Percentiles rank a stretch among this genome's conserved stretches.
These are phyloP conservation scores for Paratinospora sagittata DNA, from an alignment of 164 flowering plant species.

Conservation along the genomic window DNA sequence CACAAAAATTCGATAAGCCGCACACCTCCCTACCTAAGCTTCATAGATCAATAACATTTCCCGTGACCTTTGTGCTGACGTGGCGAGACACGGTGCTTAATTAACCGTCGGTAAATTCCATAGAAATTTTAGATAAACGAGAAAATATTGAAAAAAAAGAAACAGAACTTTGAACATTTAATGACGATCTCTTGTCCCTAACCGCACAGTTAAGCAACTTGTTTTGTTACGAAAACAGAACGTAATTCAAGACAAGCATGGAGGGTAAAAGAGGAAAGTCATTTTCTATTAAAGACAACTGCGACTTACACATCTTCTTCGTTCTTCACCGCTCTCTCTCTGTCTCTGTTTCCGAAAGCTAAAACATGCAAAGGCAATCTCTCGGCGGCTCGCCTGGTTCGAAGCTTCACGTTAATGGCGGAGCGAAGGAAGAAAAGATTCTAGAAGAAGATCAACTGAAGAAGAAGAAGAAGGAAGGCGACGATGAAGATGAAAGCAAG, in stretches of 20 bases:
- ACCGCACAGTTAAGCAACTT: background rate
- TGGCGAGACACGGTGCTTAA: background rate
- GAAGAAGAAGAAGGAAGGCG: too few relatives aligned
- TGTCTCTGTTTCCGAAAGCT: too few relatives aligned
- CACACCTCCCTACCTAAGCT: background rate
- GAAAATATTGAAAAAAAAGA: too few relatives aligned
- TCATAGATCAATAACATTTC: background rate
- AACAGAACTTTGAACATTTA: background rate
- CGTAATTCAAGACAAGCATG: background rate
- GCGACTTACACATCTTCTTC: too few relatives aligned
- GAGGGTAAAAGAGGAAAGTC: background rate
- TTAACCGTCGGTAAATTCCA: background rate
- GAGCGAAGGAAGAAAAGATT: constrained; percentile 20
- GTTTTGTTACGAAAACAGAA: background rate
- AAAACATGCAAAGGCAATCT: too few relatives aligned
- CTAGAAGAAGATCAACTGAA: constrained; percentile 10
- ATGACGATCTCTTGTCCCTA: background rate
- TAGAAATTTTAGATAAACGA: too few relatives aligned
- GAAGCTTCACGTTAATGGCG: too few relatives aligned
- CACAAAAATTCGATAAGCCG: too few relatives aligned
- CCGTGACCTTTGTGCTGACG: background rate
- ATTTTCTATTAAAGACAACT: constrained; percentile 5
- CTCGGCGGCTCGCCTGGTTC: too few relatives aligned
- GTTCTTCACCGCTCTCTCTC: background rate
- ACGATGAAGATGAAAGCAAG: constrained; percentile 12